These are phyloP conservation scores for Eutypella sp. DNA, from an alignment of 2,329 filamentous ascomycete genomes.

Conservation along the genomic window DNA sequence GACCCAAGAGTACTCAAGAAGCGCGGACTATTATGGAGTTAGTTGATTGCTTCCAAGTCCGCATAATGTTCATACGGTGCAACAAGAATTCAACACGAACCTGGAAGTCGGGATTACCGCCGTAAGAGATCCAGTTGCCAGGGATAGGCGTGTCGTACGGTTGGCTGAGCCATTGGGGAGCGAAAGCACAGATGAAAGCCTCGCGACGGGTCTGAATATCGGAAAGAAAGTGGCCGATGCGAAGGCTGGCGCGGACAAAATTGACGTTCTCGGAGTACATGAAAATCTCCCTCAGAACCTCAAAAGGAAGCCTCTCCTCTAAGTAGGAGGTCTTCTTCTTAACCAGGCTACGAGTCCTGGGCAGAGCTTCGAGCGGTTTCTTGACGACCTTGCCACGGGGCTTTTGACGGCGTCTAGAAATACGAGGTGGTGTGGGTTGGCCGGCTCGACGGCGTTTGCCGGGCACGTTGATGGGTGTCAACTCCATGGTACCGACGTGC, in stretches of 20 bases:
- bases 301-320: constrained; percentile 40
- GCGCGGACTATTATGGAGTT: constrained; percentile 29
- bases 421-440: constrained; percentile 2
- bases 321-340: constrained; percentile 22
- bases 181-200: constrained; percentile 33
- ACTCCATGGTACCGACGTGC: too few species aligned
- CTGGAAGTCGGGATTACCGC: constrained; percentile 39
- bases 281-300: constrained; percentile 50
- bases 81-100: constrained; percentile 32
- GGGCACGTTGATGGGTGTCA: constrained; percentile 44
- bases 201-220: constrained; percentile 25
- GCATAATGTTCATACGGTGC: too few species aligned
- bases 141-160: constrained; percentile 4
- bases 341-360: too few species aligned
- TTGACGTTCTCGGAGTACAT: constrained; percentile 44
- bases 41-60: constrained; percentile 1
- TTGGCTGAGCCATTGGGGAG: constrained; percentile 35
- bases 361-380: constrained; percentile 3
- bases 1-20: constrained; percentile 41
- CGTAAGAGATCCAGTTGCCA: too few species aligned
- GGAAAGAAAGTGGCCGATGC: constrained; percentile 44
- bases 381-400: constrained; percentile 3
- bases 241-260: constrained; percentile 39
- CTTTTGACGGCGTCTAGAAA: constrained; percentile 8
- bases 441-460: constrained; percentile 36